Evolutionary conservation across 1,139 yeast species (phyloP).

Genomic region (Kodamaea arcana): DNA sequence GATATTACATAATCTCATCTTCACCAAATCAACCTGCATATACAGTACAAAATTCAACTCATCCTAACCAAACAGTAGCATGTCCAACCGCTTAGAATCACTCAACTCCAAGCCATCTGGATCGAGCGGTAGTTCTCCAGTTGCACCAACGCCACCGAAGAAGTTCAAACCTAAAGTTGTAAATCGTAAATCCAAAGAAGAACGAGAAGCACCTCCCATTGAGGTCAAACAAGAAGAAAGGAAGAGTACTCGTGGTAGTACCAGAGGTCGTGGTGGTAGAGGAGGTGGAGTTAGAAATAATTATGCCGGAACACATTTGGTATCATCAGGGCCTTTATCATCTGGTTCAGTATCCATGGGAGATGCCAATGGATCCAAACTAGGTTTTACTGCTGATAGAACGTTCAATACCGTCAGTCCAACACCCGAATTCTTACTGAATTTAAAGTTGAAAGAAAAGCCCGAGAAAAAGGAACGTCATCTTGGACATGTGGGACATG

Average conservation of each 20-base stretch:
- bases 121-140: constrained; percentile 7
- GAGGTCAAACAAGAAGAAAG: constrained; percentile 35
- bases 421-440: constrained; percentile 39
- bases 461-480: constrained; percentile 1
- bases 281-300: constrained; percentile 39
- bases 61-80: constrained; percentile 9
- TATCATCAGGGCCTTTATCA: constrained; percentile 68
- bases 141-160: constrained; percentile 23
- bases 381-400: constrained; percentile 26
- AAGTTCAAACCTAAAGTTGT: constrained; percentile 83
- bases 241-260: constrained; percentile 1
- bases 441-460: constrained; percentile 29
- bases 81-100: constrained; percentile 46
- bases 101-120: constrained; percentile 32
- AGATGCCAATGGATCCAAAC: constrained; percentile 26
- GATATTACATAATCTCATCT: no score
- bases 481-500: constrained; percentile 7
- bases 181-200: constrained; percentile 77
- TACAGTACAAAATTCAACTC: background rate
- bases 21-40: no score
- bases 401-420: constrained; percentile 26
- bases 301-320: constrained; percentile 62
- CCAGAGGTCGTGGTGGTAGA: constrained; percentile 29
- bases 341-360: constrained; percentile 56
- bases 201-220: constrained; percentile 63